phyloP scores from a whole-genome alignment of 2,329 filamentous ascomycete genomes.

The Monosporascus sp. region DNA sequence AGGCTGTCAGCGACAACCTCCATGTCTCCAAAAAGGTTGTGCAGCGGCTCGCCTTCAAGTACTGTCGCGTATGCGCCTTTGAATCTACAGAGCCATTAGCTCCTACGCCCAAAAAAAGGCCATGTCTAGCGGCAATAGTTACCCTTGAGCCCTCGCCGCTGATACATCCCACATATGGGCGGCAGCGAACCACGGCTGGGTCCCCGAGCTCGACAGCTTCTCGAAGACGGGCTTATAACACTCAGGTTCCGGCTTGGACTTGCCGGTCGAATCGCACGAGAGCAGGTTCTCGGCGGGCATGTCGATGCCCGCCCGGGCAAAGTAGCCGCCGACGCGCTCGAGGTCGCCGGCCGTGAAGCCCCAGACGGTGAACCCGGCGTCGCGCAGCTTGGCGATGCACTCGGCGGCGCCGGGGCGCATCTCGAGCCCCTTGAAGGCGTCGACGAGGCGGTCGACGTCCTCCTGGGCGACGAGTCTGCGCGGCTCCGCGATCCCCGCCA shows the following conservation, averaged over 20 bases:
- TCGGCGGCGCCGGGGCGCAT: conserved; percentile 34
- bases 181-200: conserved; percentile 50
- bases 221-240: conserved; percentile 33
- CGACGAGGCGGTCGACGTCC: conserved; percentile 33
- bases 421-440: conserved; percentile 30
- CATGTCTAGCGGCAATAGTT: conserved; percentile 3
- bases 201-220: conserved; percentile 29
- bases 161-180: conserved; percentile 56
- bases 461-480: conserved; percentile 34
- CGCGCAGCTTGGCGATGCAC: conserved; percentile 36
- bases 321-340: conserved; percentile 45
- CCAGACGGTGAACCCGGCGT: conserved; percentile 46
- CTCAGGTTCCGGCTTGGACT: conserved; percentile 44
- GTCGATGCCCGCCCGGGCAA: conserved; percentile 39
- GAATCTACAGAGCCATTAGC: conserved; percentile 25
- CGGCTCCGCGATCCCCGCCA: conserved; percentile 37
- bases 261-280: conserved; percentile 40
- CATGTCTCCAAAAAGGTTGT: conserved; percentile 46
- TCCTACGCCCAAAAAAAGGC: not conserved
- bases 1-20: conserved; percentile 43
- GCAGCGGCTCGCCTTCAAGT: conserved; percentile 44
- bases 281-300: conserved; percentile 46
- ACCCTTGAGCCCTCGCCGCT: conserved; percentile 42
- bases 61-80: conserved; percentile 48
- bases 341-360: conserved; percentile 47